Base-by-base conservation (phyloP, 352 stramenopile species). In the Phytophthora litchii region DNA sequence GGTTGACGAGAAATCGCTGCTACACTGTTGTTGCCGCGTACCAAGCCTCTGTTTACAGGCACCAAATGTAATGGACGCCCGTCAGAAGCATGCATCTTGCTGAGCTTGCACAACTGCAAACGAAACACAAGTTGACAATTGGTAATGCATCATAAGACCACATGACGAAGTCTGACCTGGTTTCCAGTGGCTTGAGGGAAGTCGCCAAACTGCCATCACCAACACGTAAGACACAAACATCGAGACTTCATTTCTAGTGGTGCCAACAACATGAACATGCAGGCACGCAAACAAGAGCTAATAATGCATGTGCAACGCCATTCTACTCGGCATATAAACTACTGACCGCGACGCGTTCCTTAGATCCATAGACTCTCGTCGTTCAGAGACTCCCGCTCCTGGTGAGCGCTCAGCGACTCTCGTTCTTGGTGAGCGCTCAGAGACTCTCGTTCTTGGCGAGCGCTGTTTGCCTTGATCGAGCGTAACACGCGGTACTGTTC, bases 401-500 rank as follows among this genome's bases (percentile, higher is more conserved):
- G 45, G 5, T 29, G 29, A 34, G 29, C 6, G 10, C 31, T 47
- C 6, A 50, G 43, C n/a, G 43, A 38, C 25, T 50, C 43, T 5
- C 45, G 45, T 12, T 53, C 29, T 8, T 41, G 45, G 5, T 29
- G 29, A 34, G 29, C 6, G 10, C 31, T 47, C 6, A 60, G 29
- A 6, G 54, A 62, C 19, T 42, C 45, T 7, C 51, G 58, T 12
- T 60, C 56, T 16, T 65, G 48, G 13, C 32, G 42, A 37, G 59
- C 40, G 8, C 40, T 54, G 36, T 62, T 67, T 34, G 77, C 60
- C 62, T 87, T 78, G 53, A 87, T 75, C 21, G 67, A 70, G 23
- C 64, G 78, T 19, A 87, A 50, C 43, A 82, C 41, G 11, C 72
- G 68, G 49, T 87, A 87, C 49, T 87, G 78, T 20, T 85, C 72